Evolutionary conservation across 805 yeast species (phyloP).

Genomic region (Starmerella apicola): DNA sequence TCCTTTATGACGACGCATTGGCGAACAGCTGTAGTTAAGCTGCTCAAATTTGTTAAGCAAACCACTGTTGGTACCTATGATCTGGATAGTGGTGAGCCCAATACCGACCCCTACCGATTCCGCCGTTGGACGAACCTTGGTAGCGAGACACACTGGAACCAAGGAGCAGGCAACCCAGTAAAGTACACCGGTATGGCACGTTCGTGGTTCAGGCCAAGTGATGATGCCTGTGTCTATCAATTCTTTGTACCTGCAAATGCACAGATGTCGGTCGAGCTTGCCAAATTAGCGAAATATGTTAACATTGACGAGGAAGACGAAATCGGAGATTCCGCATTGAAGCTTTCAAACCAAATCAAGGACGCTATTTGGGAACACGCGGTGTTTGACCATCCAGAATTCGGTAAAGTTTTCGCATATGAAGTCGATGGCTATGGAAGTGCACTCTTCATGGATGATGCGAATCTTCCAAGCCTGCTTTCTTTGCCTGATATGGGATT

Average conservation of each 20-base stretch:
- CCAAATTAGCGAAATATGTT: conserved; percentile 25
- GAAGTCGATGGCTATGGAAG: conserved; percentile 86
- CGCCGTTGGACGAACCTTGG: conserved; percentile 64
- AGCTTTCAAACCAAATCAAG: conserved; percentile 33
- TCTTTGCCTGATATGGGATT: conserved; percentile 74
- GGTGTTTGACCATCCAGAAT: conserved; percentile 50
- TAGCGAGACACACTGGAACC: conserved; percentile 65
- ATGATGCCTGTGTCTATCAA: conserved; percentile 72
- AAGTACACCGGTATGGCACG: conserved; percentile 58
- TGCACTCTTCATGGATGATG: conserved; percentile 70
- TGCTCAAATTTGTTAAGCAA: conserved; percentile 28
- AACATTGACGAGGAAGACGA: conserved; percentile 18
- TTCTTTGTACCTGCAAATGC: conserved; percentile 80
- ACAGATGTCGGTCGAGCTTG: conserved; percentile 53
- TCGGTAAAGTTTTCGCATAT: conserved; percentile 72
- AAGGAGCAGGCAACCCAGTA: conserved; percentile 78
- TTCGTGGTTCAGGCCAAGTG: conserved; percentile 79
- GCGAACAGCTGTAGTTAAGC: conserved; percentile 46
- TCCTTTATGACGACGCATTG: conserved; percentile 39
- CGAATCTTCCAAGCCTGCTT: conserved; percentile 75
- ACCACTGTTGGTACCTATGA: conserved; percentile 32
- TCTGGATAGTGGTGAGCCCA: conserved; percentile 33
- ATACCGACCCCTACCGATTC: conserved; percentile 48
- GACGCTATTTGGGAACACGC: conserved; percentile 53
- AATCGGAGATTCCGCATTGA: conserved; percentile 21